Evolutionary conservation across 1,284 basidiomycete species (phyloP).

Genomic region (Abortiporus biennis): DNA sequence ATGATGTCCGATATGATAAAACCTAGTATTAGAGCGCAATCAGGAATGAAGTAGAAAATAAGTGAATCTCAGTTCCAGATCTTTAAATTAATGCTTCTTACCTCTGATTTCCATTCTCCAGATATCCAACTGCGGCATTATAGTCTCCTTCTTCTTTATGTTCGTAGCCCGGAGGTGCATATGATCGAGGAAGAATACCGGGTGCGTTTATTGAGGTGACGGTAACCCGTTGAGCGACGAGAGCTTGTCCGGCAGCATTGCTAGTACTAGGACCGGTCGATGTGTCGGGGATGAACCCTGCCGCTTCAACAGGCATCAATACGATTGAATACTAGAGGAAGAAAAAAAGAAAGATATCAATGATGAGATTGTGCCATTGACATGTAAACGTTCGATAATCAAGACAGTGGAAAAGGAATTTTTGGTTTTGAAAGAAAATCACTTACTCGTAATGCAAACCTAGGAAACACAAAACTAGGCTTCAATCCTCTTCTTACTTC

Average conservation of each 20-base stretch:
- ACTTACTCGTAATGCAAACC: constrained; percentile 42
- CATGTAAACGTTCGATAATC: not conserved
- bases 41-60: too few species aligned
- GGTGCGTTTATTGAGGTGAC: constrained; percentile 36
- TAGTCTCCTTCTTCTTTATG: constrained; percentile 38
- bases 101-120: constrained; percentile 54
- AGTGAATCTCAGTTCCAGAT: too few species aligned
- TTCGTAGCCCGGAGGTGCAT: constrained; percentile 49
- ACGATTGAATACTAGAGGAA: constrained; percentile 38
- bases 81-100: too few species aligned
- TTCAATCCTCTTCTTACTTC: constrained; percentile 39
- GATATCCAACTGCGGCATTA: constrained; percentile 42
- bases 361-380: too few species aligned
- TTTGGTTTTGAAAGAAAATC: too few species aligned
- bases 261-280: too few species aligned
- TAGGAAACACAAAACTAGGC: constrained; percentile 49
- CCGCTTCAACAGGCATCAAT: constrained; percentile 36
- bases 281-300: constrained; percentile 40
- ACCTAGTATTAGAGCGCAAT: too few species aligned
- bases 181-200: constrained; percentile 37
- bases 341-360: constrained; percentile 3
- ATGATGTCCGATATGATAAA: too few species aligned
- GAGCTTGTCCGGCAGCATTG: constrained; percentile 17
- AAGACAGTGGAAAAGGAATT: constrained; percentile 3
- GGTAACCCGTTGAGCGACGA: constrained; percentile 36